Base-by-base conservation (phyloP, 1,139 yeast species). In the Blastobotrys buckinghamii region DNA sequence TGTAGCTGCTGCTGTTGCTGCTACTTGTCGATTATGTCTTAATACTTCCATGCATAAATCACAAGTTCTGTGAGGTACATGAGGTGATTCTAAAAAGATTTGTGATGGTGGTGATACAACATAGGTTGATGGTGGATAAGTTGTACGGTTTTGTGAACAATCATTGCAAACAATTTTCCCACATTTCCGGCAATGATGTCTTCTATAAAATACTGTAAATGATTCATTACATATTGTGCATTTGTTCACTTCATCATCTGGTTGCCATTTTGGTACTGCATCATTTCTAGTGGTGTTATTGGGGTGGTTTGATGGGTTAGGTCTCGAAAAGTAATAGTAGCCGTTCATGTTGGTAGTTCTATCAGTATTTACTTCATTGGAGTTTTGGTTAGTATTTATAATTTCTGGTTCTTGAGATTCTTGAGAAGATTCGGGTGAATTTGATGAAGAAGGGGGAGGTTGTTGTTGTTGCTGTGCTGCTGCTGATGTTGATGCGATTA, bases 171-270 rank as follows among this genome's bases (percentile, higher is more conserved):
- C 84, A 5, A 86, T 82, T 48, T 79, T 66, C 37, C 96, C 92
- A 72, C 96, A 85, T 63, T 82, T 78, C 50, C 81, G 41, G 65
- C 99, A 92, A 67, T 92, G 98, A 67, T 94, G 98, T 54, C 94
- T 77, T 50, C 98, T 76, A 61, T 75, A 78, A 63, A 86, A 78
- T 54, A 90, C 70, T 1, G 84, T 73, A 67, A 84, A 92, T 36
- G 59, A 56, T 1, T 65, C 55, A 32, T 69, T 65, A 64, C 98
- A 92, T 12, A 81, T 65, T 33, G 75, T 73, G 62, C 98, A 92
- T n/a, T 65, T 63, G 0, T 59, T 45, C 1, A 73, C 84, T 6
- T 73, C 80, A 6, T 71, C 73, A 64, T 92, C 97, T 1, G 81
- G 77, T 64, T 90, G 95, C 98, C 98, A 92, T 38, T 65, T 59